Evolutionary conservation across 2,329 filamentous ascomycete genomes (phyloP), one percentile per base, ranked within the genome.

Genomic region (Pseudofabraea citricarpa): DNA sequence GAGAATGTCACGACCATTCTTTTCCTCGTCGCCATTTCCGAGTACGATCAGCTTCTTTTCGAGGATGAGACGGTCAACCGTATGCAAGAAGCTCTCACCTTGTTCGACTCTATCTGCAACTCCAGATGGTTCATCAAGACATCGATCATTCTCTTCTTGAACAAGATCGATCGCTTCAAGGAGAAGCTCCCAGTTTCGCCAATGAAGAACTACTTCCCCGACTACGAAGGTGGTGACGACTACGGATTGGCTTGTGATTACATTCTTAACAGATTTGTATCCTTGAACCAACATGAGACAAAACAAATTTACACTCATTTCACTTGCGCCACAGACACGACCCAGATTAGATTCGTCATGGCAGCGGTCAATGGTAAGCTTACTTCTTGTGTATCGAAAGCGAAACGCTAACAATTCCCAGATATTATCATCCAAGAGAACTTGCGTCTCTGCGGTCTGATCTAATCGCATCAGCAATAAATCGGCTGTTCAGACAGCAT

Each of bases 381-480:
- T 21, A 31, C 41, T 44, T 12, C 6, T 10, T 22, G 18, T 36
- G 16, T 15, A n/a, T 6, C 15, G 5, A 5, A 31, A 1, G 3
- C 27, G 23, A 16, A 29, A 22, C 51, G 44, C 72, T 82, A 70
- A 85, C 59, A 21, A 12, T 20, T 19, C 40, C 2, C 55, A 95
- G 93, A 98, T 72, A 98, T 98, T 68, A 98, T 98, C 72, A 98
- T 98, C 68, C 93, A 98, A 75, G 93, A 97, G 73, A 98, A 98
- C 73, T 82, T 98, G 54, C 86, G 93, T 68, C 79, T 95, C 68
- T 96, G 90, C 70, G 91, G 91, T 78, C 75, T 97, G 67, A 96
- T 97, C 79, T 96, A 85, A 52, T 53, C 43, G 43, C 39, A 44
- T 41, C 40, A 22, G 20, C 37, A 42, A 38, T 27, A 39, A 39